Conservation (phyloP, 179 eudicot species). For the Beta macrorhiza region DNA sequence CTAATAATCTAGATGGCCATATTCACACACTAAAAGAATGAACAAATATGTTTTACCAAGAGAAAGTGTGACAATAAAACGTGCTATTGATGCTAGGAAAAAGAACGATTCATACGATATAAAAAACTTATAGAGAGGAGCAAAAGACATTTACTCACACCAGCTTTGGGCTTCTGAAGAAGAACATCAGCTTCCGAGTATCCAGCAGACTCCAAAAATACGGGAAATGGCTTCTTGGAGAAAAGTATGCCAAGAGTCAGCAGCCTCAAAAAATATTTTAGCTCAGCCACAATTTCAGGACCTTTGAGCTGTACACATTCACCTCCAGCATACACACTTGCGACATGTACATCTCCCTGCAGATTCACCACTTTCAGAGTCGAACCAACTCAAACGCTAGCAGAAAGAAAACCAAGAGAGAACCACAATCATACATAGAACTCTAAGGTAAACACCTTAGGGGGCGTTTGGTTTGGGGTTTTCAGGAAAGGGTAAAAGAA, state of each 20-base stretch:
- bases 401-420: neutral
- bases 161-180: constrained; percentile 96
- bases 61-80: neutral
- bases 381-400: neutral
- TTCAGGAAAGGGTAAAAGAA: too few relatives aligned
- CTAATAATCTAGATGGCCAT: neutral
- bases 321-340: constrained; percentile 83
- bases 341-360: constrained; percentile 83
- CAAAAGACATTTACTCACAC: constrained; percentile 46
- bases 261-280: constrained; percentile 60
- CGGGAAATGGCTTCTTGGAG: constrained; percentile 94
- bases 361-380: constrained; percentile 10
- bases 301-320: constrained; percentile 67
- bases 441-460: constrained; percentile 10
- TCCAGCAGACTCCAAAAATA: constrained; percentile 86
- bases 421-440: neutral
- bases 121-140: neutral
- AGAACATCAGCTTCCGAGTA: constrained; percentile 72
- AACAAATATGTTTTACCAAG: neutral
- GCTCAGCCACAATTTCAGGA: constrained; percentile 57
- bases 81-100: neutral
- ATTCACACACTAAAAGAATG: neutral
- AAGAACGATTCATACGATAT: neutral
- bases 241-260: constrained; percentile 76
- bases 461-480: too few relatives aligned